Conservation (phyloP, 139 green algal species). For the Astrephomene gubernaculifera region DNA sequence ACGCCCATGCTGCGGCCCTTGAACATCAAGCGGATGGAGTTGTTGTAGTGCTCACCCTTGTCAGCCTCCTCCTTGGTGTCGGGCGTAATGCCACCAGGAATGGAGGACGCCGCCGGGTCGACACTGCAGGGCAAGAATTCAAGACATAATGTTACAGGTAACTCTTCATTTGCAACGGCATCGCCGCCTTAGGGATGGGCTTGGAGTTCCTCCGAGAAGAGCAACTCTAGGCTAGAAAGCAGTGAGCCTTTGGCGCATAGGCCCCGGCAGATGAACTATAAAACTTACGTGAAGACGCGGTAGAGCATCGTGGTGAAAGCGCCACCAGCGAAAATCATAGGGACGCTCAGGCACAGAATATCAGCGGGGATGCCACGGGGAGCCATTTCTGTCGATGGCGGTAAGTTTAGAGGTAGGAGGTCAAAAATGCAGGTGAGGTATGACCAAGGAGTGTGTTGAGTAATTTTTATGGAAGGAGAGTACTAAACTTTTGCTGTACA, state of each 20-base stretch:
- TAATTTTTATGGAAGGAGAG: too few relatives aligned
- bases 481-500: too few relatives aligned
- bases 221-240: too few relatives aligned
- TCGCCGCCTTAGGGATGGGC: too few relatives aligned
- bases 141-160: too few relatives aligned
- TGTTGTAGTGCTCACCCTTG: constrained; percentile 24
- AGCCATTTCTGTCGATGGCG: neutral
- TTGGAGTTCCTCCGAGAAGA: too few relatives aligned
- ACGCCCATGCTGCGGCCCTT: neutral
- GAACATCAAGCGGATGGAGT: constrained; percentile 34
- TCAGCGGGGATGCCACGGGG: constrained; percentile 37
- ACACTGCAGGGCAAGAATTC: constrained; percentile 10
- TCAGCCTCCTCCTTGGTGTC: constrained; percentile 8
- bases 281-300: constrained; percentile 11
- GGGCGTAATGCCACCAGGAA: constrained; percentile 27
- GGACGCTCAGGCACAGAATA: constrained; percentile 23
- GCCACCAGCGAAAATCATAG: constrained; percentile 15
- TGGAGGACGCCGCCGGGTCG: constrained; percentile 8
- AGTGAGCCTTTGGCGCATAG: too few relatives aligned
- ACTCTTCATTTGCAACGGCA: too few relatives aligned
- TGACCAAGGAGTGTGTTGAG: too few relatives aligned
- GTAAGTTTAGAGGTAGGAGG: neutral
- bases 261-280: too few relatives aligned
- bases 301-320: constrained; percentile 36
- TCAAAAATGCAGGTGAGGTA: too few relatives aligned